phyloP scores from a whole-genome alignment of 106 monocot species.

The Dactylorhiza incarnata region DNA sequence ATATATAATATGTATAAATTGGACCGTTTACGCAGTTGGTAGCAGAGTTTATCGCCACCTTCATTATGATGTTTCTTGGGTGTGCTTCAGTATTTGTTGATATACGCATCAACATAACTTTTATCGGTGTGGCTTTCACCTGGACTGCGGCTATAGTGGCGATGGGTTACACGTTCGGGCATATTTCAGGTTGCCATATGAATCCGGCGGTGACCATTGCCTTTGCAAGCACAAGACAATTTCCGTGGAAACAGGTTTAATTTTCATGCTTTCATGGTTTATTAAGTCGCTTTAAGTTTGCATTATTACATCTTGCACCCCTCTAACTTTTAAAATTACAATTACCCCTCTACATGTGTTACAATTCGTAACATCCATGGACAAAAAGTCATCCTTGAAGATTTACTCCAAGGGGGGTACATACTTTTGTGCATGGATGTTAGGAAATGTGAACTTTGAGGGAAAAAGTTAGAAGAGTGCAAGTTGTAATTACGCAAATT shows the following conservation, averaged over 20 bases:
- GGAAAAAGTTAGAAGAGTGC: background rate
- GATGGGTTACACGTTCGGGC: conserved; percentile 17
- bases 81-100: conserved; percentile 14
- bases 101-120: conserved; percentile 7
- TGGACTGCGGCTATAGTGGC: conserved; percentile 2
- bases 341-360: too few species aligned
- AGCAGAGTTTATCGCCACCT: conserved; percentile 16
- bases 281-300: background rate
- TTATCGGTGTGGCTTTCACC: conserved; percentile 14
- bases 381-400: too few species aligned
- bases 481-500: too few species aligned
- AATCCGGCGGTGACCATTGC: conserved; percentile 26
- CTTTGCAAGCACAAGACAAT: conserved; percentile 3
- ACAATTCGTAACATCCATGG: too few species aligned
- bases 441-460: too few species aligned
- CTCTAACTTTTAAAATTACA: too few species aligned
- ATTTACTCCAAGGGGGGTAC: too few species aligned
- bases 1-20: background rate
- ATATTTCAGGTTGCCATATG: conserved; percentile 22
- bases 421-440: too few species aligned
- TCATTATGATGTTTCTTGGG: conserved; percentile 19
- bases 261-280: background rate
- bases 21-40: background rate
- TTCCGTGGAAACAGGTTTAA: conserved; percentile 19
- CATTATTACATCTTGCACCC: too few species aligned